Evolutionary conservation across 2,329 filamentous ascomycete species (phyloP).

Genomic region (Torrubiellomyces zombiae): DNA sequence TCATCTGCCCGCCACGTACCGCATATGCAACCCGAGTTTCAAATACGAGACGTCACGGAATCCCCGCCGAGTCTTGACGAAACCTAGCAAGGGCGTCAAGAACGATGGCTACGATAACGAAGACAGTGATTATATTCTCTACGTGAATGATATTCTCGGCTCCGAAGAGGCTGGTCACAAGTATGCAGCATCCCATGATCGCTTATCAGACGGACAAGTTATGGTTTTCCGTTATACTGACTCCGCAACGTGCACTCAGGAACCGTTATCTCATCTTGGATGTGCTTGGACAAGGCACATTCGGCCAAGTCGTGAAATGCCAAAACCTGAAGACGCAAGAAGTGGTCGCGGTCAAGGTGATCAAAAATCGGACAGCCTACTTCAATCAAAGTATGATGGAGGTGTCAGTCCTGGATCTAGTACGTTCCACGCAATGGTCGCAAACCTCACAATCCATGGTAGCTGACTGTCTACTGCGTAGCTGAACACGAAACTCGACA

Average conservation of each 20-base stretch:
- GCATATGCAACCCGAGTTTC: slow-evolving; percentile 94
- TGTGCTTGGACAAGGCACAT: slow-evolving; percentile 91
- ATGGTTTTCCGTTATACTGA: no score
- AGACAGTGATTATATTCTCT: slow-evolving; percentile 97
- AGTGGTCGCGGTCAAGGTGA: slow-evolving; percentile 95
- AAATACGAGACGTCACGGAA: slow-evolving; percentile 98
- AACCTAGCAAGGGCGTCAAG: slow-evolving; percentile 95
- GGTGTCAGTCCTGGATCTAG: slow-evolving; percentile 88
- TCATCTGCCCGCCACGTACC: slow-evolving; percentile 85
- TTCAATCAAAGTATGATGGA: slow-evolving; percentile 99
- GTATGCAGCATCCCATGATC: slow-evolving; percentile 28
- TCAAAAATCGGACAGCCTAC: slow-evolving; percentile 97
- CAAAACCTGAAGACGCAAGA: slow-evolving; percentile 97
- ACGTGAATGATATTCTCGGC: slow-evolving; percentile 95
- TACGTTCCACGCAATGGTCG: no score
- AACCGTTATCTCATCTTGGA: slow-evolving; percentile 96
- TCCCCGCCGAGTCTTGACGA: slow-evolving; percentile 85
- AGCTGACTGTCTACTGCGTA: no score
- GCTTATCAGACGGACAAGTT: no score
- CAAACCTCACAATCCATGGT: no score
- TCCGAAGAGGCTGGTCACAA: slow-evolving; percentile 98
- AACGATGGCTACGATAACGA: slow-evolving; percentile 99
- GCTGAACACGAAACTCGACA: slow-evolving; percentile 97
- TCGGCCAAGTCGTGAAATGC: slow-evolving; percentile 97
- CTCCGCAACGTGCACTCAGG: no score